Conservation (phyloP, 2,329 filamentous ascomycete genomes). For the Coccinonectria pachysandricola region DNA sequence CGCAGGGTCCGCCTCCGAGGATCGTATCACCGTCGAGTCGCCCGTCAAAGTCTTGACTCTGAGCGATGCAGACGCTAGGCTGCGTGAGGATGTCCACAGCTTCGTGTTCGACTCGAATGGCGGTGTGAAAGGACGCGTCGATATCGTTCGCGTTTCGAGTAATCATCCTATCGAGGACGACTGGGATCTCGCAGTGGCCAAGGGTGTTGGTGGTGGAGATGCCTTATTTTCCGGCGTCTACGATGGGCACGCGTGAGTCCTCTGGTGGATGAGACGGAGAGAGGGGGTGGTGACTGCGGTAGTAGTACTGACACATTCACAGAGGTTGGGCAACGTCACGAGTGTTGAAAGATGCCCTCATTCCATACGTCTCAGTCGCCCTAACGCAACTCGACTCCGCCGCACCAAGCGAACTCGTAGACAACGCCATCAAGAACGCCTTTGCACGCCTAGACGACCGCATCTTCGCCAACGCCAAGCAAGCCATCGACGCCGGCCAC, state of each 20-base stretch:
- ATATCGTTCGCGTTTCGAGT: conserved; percentile 24
- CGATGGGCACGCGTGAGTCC: conserved; percentile 38
- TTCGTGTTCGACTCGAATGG: conserved; percentile 20
- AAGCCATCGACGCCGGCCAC: conserved; percentile 19
- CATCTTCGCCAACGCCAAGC: conserved; percentile 32
- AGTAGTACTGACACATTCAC: no score
- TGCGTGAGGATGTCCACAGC: conserved; percentile 21
- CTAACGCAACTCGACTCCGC: conserved; percentile 21
- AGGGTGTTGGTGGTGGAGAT: conserved; percentile 18
- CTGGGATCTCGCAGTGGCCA: conserved; percentile 22
- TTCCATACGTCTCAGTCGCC: conserved; percentile 30
- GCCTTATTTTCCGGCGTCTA: conserved; percentile 31
- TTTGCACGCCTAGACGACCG: conserved; percentile 49
- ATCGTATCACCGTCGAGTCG: conserved; percentile 15
- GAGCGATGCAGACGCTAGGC: conserved; percentile 18
- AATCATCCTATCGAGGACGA: conserved; percentile 27
- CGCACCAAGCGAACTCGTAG: conserved; percentile 36
- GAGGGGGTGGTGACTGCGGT: conserved; percentile 3
- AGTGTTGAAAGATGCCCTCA: conserved; percentile 29
- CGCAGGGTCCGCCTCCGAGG: conserved; percentile 11
- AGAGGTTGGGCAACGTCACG: conserved; percentile 33
- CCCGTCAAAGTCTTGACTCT: conserved; percentile 18
- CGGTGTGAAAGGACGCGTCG: conserved; percentile 20
- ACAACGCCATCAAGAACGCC: conserved; percentile 43
- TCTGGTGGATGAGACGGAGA: accelerated